A percentile compares a stretch with the other conserved stretches of the same genome.
Evolutionary conservation across 108 stramenopile genomes (phyloP).

Genomic region (Nitzschia inconspicua): DNA sequence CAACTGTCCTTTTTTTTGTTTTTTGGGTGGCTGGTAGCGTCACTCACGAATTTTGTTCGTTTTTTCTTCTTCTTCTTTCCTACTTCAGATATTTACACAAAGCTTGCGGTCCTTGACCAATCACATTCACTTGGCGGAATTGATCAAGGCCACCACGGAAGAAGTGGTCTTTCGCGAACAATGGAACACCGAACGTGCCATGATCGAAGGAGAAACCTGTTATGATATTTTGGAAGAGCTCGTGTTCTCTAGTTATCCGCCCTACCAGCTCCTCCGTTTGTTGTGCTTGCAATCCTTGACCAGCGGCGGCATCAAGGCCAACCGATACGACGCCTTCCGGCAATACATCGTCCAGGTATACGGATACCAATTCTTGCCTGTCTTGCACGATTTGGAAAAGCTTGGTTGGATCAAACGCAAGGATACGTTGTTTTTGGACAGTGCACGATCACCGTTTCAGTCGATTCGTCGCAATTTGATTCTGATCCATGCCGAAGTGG

Average conservation of each 20-base stretch:
- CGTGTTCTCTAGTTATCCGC: conserved; percentile 73
- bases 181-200: conserved; percentile 93
- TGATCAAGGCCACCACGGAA: conserved; percentile 83
- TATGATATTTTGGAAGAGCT: conserved; percentile 81
- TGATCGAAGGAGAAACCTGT: conserved; percentile 91
- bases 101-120: conserved; percentile 77
- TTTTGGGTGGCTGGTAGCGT: not conserved
- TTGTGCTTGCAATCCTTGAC: conserved; percentile 90
- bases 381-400: conserved; percentile 83
- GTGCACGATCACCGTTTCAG: conserved; percentile 56
- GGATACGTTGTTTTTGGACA: conserved; percentile 73
- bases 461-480: conserved; percentile 72
- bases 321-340: conserved; percentile 83
- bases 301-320: conserved; percentile 84
- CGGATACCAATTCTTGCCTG: conserved; percentile 83
- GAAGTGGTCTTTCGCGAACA: conserved; percentile 78
- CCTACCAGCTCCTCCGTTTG: conserved; percentile 66
- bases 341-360: conserved; percentile 89
- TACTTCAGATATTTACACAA: conserved; percentile 41
- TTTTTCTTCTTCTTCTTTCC: not conserved
- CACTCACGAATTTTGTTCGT: not conserved
- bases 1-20: conserved; percentile 30
- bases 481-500: conserved; percentile 88
- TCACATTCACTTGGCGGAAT: conserved; percentile 95
- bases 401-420: conserved; percentile 78